These are phyloP conservation scores for Trematosphaeria pertusa DNA, from an alignment of 2,329 filamentous ascomycete species.

Conservation along the genomic window DNA sequence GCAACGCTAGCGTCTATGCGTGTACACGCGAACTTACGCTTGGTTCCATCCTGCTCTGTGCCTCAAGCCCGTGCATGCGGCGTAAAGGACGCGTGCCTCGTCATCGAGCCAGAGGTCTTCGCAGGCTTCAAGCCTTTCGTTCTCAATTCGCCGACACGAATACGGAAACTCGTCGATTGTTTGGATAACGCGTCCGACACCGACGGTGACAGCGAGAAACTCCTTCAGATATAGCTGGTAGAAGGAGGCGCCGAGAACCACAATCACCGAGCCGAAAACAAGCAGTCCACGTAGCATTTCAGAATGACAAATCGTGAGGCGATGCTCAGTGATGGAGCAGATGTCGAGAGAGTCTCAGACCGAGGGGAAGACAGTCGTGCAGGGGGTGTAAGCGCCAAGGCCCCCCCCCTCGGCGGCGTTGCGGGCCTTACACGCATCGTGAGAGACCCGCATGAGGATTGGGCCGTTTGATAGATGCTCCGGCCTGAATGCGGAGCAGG, in stretches of 20 bases:
- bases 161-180: conserved; percentile 38
- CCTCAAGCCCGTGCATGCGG: conserved; percentile 34
- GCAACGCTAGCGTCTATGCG: no score
- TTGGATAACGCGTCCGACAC: conserved; percentile 35
- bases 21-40: conserved; percentile 29
- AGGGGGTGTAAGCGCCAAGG: no score
- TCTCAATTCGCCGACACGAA: conserved; percentile 27
- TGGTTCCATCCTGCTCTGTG: conserved; percentile 33
- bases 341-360: no score
- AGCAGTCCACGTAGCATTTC: conserved; percentile 3
- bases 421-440: no score
- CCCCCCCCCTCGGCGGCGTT: no score
- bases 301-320: not conserved
- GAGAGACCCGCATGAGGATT: no score
- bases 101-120: conserved; percentile 43
- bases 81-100: conserved; percentile 33
- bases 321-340: not conserved
- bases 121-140: conserved; percentile 35
- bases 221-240: conserved; percentile 38
- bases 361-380: no score
- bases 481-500: no score
- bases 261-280: conserved; percentile 1
- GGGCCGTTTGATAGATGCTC: no score
- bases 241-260: conserved; percentile 22
- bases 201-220: conserved; percentile 27